Evolutionary conservation across 2,329 filamentous ascomycete genomes (phyloP).

Genomic region (Neospermospora avenae): DNA sequence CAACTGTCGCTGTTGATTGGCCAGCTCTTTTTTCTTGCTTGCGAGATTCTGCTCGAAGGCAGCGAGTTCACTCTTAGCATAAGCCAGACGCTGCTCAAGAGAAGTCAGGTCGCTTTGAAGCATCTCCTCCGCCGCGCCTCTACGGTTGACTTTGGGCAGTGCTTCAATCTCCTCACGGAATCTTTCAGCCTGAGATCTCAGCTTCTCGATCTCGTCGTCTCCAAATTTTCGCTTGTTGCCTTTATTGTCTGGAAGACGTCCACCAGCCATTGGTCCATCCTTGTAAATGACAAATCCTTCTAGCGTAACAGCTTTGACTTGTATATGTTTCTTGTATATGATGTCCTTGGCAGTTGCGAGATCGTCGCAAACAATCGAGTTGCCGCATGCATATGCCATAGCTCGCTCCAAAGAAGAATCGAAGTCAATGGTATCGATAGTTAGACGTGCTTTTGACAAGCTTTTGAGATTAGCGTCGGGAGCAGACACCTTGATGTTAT

Average conservation of each 20-base stretch:
- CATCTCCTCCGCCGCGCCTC: constrained; percentile 73
- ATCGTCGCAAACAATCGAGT: constrained; percentile 89
- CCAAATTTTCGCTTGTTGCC: constrained; percentile 80
- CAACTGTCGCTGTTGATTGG: constrained; percentile 70
- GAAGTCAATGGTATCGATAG: constrained; percentile 95
- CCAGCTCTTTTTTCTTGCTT: constrained; percentile 79
- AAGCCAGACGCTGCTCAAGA: constrained; percentile 71
- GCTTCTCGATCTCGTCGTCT: constrained; percentile 81
- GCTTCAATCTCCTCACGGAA: constrained; percentile 74
- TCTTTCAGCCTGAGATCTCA: constrained; percentile 74
- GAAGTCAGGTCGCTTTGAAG: constrained; percentile 76
- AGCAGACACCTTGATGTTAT: constrained; percentile 94
- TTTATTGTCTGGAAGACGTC: constrained; percentile 73
- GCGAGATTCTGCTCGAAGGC: constrained; percentile 78
- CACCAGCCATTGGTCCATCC: constrained; percentile 93
- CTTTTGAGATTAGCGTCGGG: constrained; percentile 89
- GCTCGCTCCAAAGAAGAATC: constrained; percentile 84
- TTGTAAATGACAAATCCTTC: constrained; percentile 98
- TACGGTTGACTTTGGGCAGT: constrained; percentile 74
- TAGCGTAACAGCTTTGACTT: constrained; percentile 90
- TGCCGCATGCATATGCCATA: constrained; percentile 92
- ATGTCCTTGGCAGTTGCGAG: constrained; percentile 84
- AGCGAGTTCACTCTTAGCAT: constrained; percentile 71
- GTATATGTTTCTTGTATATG: constrained; percentile 76
- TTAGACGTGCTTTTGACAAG: constrained; percentile 78